phyloP scores from a whole-genome alignment of 805 yeast genomes.

The Spathaspora girioi region DNA sequence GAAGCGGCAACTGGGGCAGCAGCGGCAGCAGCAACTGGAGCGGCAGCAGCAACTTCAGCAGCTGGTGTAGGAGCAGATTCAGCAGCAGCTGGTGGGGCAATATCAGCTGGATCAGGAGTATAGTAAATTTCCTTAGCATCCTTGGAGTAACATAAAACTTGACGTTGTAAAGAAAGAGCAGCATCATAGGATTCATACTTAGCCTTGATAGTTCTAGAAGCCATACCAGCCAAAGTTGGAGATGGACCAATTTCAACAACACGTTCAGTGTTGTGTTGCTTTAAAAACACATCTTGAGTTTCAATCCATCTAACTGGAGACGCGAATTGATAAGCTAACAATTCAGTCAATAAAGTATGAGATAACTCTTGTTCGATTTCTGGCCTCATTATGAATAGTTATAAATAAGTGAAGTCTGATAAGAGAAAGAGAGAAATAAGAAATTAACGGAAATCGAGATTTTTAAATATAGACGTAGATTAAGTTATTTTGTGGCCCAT shows the following conservation, averaged over 20 bases:
- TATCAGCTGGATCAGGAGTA: conserved; percentile 73
- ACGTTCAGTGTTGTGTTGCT: conserved; percentile 92
- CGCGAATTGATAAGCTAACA: conserved; percentile 97
- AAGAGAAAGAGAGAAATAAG: neutral
- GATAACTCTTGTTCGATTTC: conserved; percentile 98
- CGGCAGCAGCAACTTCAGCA: conserved; percentile 56
- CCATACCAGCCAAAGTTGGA: conserved; percentile 98
- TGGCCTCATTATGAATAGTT: conserved; percentile 59
- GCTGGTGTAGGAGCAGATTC: conserved; percentile 48
- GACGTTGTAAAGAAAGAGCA: conserved; percentile 89
- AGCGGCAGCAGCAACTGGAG: conserved; percentile 52
- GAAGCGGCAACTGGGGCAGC: conserved; percentile 66
- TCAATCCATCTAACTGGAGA: conserved; percentile 99
- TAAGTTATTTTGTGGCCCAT: no score
- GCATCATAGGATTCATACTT: conserved; percentile 98
- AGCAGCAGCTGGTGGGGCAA: conserved; percentile 32
- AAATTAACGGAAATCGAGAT: neutral
- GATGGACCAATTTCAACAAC: conserved; percentile 99
- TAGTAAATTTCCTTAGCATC: conserved; percentile 96
- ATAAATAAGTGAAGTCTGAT: neutral
- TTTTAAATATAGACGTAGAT: neutral
- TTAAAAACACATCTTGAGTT: conserved; percentile 95
- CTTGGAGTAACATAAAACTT: conserved; percentile 91
- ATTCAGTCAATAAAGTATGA: conserved; percentile 89
- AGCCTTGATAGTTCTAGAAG: conserved; percentile 89